phyloP scores from a whole-genome alignment of 164 flowering plant species.

The Nelumbo lutea region DNA sequence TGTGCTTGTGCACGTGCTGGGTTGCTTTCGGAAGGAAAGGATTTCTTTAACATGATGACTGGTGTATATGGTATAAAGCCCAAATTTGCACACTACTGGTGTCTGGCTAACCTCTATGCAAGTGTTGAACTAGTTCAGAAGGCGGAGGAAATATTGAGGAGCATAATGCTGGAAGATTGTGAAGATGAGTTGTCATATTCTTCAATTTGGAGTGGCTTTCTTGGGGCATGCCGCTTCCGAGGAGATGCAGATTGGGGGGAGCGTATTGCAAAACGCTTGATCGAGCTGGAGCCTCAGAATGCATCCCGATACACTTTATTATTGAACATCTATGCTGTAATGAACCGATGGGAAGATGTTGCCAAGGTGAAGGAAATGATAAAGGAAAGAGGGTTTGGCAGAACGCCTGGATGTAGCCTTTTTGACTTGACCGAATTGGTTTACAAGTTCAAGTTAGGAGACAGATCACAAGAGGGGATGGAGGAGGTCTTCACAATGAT shows the following conservation, averaged over 20 bases:
- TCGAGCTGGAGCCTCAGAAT: conserved; percentile 52
- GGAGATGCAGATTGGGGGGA: conserved; percentile 48
- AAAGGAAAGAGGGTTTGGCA: conserved; percentile 32
- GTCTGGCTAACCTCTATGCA: conserved; percentile 69
- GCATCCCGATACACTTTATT: conserved; percentile 39
- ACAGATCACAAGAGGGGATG: conserved; percentile 17
- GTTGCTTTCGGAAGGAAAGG: conserved; percentile 38
- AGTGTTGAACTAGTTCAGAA: conserved; percentile 42
- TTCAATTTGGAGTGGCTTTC: conserved; percentile 44
- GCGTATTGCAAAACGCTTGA: conserved; percentile 42
- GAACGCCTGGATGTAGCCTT: conserved; percentile 44
- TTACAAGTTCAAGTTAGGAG: conserved; percentile 33
- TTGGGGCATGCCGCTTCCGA: conserved; percentile 46
- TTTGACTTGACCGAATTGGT: conserved; percentile 55
- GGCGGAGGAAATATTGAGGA: conserved; percentile 44
- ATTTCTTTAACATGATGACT: conserved; percentile 46
- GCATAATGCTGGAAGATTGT: conserved; percentile 26
- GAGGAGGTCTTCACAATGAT: conserved; percentile 24
- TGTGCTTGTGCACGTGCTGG: conserved; percentile 71
- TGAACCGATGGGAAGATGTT: conserved; percentile 65
- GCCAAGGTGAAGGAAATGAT: conserved; percentile 38
- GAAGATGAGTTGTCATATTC: conserved; percentile 33
- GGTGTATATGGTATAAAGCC: conserved; percentile 41
- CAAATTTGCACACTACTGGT: conserved; percentile 78
- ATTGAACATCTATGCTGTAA: conserved; percentile 53